phyloP scores from a whole-genome alignment of 2,329 filamentous ascomycete species.

The Verticillium tricorpus region DNA sequence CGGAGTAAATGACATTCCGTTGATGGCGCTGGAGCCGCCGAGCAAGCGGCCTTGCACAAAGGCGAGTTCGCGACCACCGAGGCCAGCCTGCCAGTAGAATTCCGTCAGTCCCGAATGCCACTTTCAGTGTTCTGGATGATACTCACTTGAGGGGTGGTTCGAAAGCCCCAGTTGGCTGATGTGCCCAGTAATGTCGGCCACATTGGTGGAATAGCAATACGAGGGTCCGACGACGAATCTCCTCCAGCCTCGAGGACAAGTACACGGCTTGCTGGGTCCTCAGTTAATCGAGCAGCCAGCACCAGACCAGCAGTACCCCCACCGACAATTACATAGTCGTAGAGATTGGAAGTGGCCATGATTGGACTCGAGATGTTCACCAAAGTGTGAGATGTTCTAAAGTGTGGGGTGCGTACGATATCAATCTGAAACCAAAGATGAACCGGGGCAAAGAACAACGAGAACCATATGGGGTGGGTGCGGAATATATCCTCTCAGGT shows the following conservation, averaged over 20 bases:
- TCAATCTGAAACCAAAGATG: too few relatives aligned
- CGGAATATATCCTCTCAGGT: too few relatives aligned
- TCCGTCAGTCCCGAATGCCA: not conserved
- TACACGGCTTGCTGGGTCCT: conserved; percentile 14
- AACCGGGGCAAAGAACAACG: too few relatives aligned
- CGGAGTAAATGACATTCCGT: conserved; percentile 18
- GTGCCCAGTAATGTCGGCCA: conserved; percentile 18
- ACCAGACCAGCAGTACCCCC: conserved; percentile 13
- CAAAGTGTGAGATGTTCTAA: too few relatives aligned
- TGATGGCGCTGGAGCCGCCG: conserved; percentile 24
- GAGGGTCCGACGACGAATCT: conserved; percentile 19
- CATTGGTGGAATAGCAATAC: conserved; percentile 18
- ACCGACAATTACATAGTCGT: conserved; percentile 5
- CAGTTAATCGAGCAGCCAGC: conserved; percentile 11
- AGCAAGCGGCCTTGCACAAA: conserved; percentile 17
- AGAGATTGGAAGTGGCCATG: too few relatives aligned
- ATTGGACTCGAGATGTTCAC: too few relatives aligned
- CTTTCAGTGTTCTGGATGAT: not conserved
- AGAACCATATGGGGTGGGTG: too few relatives aligned
- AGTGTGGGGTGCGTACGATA: too few relatives aligned
- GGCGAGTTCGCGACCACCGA: conserved; percentile 13
- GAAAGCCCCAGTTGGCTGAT: conserved; percentile 19
- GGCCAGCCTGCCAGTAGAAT: conserved; percentile 1
- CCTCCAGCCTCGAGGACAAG: conserved; percentile 24
- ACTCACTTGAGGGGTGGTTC: conserved; percentile 17